phyloP scores from a whole-genome alignment of 2,329 filamentous ascomycete genomes.

The Venturia asperata region DNA sequence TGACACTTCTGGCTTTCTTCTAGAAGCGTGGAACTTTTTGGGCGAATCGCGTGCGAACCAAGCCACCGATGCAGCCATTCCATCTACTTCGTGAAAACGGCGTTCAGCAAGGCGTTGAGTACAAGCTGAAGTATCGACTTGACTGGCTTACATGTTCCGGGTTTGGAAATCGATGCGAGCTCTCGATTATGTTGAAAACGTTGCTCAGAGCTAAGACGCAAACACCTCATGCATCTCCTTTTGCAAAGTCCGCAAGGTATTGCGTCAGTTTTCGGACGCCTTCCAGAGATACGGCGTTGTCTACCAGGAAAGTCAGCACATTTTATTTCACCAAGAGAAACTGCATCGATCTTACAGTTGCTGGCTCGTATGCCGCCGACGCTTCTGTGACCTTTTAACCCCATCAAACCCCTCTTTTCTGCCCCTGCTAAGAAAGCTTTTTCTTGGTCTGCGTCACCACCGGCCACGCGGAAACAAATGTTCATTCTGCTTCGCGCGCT shows the following conservation, averaged over 20 bases:
- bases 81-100: neutral
- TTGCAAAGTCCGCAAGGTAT: constrained; percentile 57
- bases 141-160: neutral
- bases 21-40: neutral
- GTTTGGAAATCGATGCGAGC: neutral
- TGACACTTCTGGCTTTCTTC: neutral
- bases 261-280: constrained; percentile 60
- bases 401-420: constrained; percentile 60
- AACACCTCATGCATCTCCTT: constrained; percentile 23
- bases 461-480: constrained; percentile 77
- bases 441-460: constrained; percentile 62
- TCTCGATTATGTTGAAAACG: neutral
- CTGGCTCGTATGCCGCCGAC: constrained; percentile 79
- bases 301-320: constrained; percentile 23
- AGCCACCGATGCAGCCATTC: neutral
- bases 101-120: neutral
- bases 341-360: constrained; percentile 52
- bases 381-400: constrained; percentile 80
- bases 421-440: constrained; percentile 72
- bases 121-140: neutral
- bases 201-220: neutral
- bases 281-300: constrained; percentile 70
- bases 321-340: constrained; percentile 4
- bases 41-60: neutral
- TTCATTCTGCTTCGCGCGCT: constrained; percentile 81